Percentiles rank a stretch among this genome's conserved stretches.
These are phyloP conservation scores for Fusarium ramigenum DNA, from an alignment of 2,329 filamentous ascomycete species.

Conservation along the genomic window DNA sequence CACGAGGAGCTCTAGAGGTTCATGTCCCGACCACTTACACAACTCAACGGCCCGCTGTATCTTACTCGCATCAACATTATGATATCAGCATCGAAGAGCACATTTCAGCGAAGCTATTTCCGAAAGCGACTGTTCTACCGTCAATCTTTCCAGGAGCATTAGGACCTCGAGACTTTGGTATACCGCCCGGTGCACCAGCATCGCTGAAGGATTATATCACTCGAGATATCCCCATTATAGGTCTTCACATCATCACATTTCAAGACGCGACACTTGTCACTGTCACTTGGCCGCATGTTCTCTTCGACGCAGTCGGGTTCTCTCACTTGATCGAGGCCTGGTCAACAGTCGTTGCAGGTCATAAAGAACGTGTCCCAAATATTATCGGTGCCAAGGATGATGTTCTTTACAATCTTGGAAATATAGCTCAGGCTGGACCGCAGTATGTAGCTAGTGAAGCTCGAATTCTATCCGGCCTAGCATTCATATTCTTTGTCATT, in stretches of 20 bases:
- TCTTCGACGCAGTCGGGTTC: not conserved
- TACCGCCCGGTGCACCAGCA: accelerated
- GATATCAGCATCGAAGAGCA: not conserved
- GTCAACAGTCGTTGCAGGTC: too few relatives aligned
- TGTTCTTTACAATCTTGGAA: too few relatives aligned
- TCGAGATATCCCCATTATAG: not conserved
- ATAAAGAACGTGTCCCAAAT: too few relatives aligned
- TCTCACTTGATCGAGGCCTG: not conserved
- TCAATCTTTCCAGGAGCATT: not conserved
- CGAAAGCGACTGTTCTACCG: accelerated
- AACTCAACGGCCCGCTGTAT: not conserved
- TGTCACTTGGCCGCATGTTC: not conserved
- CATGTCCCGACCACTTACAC: not conserved
- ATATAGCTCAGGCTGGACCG: too few relatives aligned
- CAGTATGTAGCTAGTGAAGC: too few relatives aligned
- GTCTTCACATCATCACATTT: not conserved
- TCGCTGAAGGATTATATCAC: not conserved
- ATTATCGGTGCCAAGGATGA: too few relatives aligned
- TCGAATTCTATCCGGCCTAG: too few relatives aligned
- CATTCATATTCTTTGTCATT: too few relatives aligned
- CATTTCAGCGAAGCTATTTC: accelerated
- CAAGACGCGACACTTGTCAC: not conserved
- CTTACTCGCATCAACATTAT: not conserved
- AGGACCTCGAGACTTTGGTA: accelerated
- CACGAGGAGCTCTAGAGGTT: not conserved